Conservation (phyloP, 306 rosid species). For the Nissolia schottii region DNA sequence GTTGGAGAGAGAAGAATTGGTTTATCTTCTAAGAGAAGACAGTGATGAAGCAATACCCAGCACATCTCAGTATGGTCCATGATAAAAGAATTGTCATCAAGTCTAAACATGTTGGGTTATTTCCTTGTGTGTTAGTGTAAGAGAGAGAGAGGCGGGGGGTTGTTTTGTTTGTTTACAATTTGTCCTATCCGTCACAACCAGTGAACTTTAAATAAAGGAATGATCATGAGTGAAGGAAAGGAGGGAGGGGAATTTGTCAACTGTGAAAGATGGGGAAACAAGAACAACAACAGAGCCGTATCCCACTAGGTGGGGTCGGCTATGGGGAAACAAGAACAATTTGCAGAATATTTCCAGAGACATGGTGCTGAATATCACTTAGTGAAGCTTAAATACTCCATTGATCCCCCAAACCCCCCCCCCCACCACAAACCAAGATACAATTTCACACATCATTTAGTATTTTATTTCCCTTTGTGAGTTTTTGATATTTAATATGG, state of each 20-base stretch:
- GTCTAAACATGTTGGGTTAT: neutral
- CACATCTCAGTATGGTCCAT: neutral
- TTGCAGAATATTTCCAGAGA: conserved; percentile 19
- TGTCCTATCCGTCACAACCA: neutral
- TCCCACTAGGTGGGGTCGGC: no score
- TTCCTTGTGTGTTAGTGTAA: neutral
- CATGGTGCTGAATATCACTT: neutral
- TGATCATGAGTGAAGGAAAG: neutral
- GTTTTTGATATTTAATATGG: conserved; percentile 1
- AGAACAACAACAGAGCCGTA: no score
- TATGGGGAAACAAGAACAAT: neutral
- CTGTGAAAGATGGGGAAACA: neutral
- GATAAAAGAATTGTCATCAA: conserved; percentile 7
- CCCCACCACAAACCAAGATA: no score
- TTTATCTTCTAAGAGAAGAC: neutral
- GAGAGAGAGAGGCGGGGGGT: neutral
- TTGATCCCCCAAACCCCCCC: no score
- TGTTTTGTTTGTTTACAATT: neutral
- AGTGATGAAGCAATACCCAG: neutral
- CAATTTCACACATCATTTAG: neutral
- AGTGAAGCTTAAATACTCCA: conserved; percentile 1
- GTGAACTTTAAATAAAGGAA: neutral
- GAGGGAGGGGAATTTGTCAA: neutral
- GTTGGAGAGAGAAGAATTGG: neutral
- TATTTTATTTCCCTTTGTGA: neutral